Evolutionary conservation across 2,329 filamentous ascomycete species (phyloP).

Genomic region (Fusarium annulatum): DNA sequence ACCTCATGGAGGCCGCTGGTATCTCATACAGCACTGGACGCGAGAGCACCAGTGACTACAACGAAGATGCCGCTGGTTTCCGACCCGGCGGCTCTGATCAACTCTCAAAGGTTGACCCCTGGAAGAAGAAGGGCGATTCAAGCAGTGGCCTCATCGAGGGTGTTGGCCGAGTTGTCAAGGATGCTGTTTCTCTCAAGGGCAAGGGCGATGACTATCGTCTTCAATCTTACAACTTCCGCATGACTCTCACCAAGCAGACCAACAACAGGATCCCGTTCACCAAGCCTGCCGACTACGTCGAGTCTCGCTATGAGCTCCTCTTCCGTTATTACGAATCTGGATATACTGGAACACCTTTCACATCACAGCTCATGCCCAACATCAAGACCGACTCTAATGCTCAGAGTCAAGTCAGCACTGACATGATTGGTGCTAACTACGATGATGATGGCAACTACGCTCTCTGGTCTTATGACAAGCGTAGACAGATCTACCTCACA

Average conservation of each 20-base stretch:
- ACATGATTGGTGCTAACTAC: conserved; percentile 32
- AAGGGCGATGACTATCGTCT: conserved; percentile 22
- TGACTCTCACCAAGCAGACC: conserved; percentile 20
- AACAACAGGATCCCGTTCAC: conserved; percentile 23
- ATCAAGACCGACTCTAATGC: conserved; percentile 35
- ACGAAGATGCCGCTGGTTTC: conserved; percentile 29
- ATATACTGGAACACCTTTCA: conserved; percentile 28
- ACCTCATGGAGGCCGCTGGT: conserved; percentile 35
- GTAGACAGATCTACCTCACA: background rate
- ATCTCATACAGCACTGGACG: conserved; percentile 32
- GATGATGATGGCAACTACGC: conserved; percentile 27
- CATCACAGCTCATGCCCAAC: conserved; percentile 34
- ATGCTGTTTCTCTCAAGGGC: conserved; percentile 6
- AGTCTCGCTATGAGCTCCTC: conserved; percentile 31
- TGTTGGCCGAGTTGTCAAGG: conserved; percentile 18
- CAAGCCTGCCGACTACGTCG: conserved; percentile 31
- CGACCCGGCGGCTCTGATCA: background rate
- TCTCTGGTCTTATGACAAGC: conserved; percentile 25
- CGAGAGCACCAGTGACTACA: conserved; percentile 19
- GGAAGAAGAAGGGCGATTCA: conserved; percentile 15
- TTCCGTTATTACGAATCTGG: conserved; percentile 34
- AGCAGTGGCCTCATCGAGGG: conserved; percentile 26
- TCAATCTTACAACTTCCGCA: conserved; percentile 37
- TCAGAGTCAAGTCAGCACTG: conserved; percentile 30
- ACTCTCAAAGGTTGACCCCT: conserved; percentile 25